A percentile compares a stretch with the other conserved stretches of the same genome.
phyloP scores from a whole-genome alignment of 176 grass and related monocot species.

The Poa pratensis region DNA sequence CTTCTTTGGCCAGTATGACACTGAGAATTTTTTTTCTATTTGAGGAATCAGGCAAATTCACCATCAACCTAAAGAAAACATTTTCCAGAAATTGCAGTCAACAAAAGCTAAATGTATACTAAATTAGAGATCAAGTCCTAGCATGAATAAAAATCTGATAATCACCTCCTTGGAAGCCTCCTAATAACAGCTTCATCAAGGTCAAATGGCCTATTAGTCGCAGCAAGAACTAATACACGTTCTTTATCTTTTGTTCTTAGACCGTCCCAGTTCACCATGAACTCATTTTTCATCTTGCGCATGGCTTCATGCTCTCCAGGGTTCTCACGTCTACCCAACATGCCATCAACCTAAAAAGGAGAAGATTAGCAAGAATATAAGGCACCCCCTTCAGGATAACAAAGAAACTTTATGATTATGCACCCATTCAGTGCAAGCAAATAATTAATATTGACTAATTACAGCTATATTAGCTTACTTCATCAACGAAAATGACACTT shows the following conservation, averaged over 20 bases:
- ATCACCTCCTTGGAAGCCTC: conserved; percentile 91
- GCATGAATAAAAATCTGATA: conserved; percentile 25
- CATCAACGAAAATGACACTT: conserved; percentile 93
- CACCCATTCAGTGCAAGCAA: not conserved
- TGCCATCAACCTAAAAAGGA: conserved; percentile 79
- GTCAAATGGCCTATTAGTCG: conserved; percentile 98
- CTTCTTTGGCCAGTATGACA: conserved; percentile 94
- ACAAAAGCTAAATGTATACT: conserved; percentile 8
- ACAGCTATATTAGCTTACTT: conserved; percentile 58
- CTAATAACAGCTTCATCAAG: conserved; percentile 97
- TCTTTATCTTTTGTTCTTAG: conserved; percentile 95
- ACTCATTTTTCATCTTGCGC: conserved; percentile 99
- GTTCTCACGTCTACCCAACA: conserved; percentile 97
- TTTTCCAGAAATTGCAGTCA: conserved; percentile 14
- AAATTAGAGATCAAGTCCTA: conserved; percentile 11
- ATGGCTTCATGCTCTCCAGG: conserved; percentile 99
- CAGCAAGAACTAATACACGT: conserved; percentile 92
- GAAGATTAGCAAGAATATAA: conserved; percentile 32
- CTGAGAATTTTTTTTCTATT: conserved; percentile 95
- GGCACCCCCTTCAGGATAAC: not conserved
- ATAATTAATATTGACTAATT: conserved; percentile 1
- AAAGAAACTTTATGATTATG: not conserved
- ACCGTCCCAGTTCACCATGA: conserved; percentile 99
- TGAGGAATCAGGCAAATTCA: conserved; percentile 88
- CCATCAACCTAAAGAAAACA: conserved; percentile 84